Conservation (phyloP, 129 eudicot species). For the Heracleum sosnowskyi region DNA sequence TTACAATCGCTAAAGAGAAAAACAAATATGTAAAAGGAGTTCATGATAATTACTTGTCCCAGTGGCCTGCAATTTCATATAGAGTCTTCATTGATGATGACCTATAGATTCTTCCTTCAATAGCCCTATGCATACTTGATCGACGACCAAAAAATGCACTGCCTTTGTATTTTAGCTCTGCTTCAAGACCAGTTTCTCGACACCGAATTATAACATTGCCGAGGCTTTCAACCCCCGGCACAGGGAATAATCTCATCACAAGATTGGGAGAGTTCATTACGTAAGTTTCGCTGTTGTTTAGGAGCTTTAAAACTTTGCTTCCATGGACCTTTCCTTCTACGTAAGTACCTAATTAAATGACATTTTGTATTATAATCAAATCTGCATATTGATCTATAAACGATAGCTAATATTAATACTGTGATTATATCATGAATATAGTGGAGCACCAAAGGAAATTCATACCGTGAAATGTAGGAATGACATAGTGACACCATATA, state of each 20-base stretch:
- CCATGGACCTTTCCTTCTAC: slow-evolving; percentile 63
- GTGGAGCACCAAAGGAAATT: neutral
- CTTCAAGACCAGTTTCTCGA: slow-evolving; percentile 68
- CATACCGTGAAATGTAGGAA: slow-evolving; percentile 67
- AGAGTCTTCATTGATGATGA: slow-evolving; percentile 34
- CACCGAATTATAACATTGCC: slow-evolving; percentile 67
- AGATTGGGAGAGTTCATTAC: slow-evolving; percentile 70
- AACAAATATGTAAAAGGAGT: neutral
- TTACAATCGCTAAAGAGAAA: neutral
- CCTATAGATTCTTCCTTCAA: slow-evolving; percentile 55
- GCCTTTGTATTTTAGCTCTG: slow-evolving; percentile 56
- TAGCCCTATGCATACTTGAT: slow-evolving; percentile 36
- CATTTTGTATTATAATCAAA: neutral
- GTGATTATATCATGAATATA: neutral
- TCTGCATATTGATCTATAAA: neutral
- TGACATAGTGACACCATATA: slow-evolving; percentile 66
- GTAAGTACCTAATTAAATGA: slow-evolving; percentile 38
- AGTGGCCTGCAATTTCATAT: slow-evolving; percentile 70
- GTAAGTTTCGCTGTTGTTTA: slow-evolving; percentile 48
- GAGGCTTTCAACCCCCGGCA: slow-evolving; percentile 59
- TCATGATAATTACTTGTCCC: slow-evolving; percentile 62
- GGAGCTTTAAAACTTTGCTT: slow-evolving; percentile 44
- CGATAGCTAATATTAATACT: neutral
- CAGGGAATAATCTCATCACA: slow-evolving; percentile 62
- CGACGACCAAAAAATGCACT: slow-evolving; percentile 35